These are phyloP conservation scores for Trypanosoma congolense DNA, from an alignment of 208 protist species.

Conservation along the genomic window DNA sequence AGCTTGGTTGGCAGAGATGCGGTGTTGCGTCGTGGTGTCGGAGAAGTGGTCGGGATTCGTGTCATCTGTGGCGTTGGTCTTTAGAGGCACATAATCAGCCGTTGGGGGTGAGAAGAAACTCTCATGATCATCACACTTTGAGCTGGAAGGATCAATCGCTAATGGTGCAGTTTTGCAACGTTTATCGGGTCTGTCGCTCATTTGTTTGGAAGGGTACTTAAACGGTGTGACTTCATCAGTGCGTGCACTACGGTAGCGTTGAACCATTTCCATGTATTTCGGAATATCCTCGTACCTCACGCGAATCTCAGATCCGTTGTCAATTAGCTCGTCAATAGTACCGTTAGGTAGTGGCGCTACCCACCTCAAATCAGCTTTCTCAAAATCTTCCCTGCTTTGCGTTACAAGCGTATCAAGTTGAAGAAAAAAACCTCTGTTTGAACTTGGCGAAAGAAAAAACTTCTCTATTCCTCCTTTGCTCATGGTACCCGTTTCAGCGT, in stretches of 20 bases:
- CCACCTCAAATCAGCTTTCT: constrained; percentile 57
- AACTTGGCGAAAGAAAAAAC: constrained; percentile 28
- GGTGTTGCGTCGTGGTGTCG: background rate
- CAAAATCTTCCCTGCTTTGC: constrained; percentile 31
- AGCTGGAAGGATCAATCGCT: constrained; percentile 1
- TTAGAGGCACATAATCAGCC: constrained; percentile 3
- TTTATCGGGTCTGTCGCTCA: background rate
- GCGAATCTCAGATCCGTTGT: constrained; percentile 36
- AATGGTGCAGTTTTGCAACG: constrained; percentile 3
- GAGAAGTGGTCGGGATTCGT: background rate
- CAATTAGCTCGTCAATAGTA: constrained; percentile 55
- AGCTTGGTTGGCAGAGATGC: background rate
- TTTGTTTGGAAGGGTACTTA: constrained; percentile 1
- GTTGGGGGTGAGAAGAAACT: background rate
- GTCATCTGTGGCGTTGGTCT: background rate
- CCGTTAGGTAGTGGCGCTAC: constrained; percentile 49
- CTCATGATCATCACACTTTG: background rate
- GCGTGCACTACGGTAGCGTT: constrained; percentile 38
- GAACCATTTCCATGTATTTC: constrained; percentile 36
- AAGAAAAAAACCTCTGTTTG: constrained; percentile 49
- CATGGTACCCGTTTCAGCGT: background rate
- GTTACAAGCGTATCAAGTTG: constrained; percentile 49
- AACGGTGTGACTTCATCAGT: constrained; percentile 1
- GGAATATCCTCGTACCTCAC: constrained; percentile 56
- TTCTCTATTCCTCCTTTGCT: background rate